Conservation (phyloP, 495 filamentous ascomycete species). For the Parathielavia appendiculata region DNA sequence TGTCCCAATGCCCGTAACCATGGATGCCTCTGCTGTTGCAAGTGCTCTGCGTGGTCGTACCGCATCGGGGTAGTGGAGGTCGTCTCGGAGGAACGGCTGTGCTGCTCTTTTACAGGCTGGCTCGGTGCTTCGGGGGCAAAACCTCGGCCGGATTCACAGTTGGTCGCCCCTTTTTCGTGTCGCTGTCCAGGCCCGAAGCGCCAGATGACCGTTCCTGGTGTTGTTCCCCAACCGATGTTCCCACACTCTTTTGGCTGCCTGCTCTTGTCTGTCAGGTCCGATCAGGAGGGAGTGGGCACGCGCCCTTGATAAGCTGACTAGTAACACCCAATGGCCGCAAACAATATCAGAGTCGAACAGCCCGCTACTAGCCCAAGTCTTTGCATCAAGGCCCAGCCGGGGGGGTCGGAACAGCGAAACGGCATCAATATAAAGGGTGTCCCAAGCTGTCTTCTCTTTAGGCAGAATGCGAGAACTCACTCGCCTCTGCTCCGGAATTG, state of each 20-base stretch:
- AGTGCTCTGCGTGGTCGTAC: conserved; percentile 1
- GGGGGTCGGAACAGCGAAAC: conserved; percentile 23
- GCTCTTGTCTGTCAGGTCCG: background rate
- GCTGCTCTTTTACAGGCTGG: background rate
- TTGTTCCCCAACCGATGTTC: background rate
- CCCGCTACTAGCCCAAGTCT: conserved; percentile 2
- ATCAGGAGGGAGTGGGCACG: conserved; percentile 7
- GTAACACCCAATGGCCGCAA: background rate
- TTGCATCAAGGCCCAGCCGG: conserved; percentile 22
- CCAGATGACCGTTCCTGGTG: background rate
- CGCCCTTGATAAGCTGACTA: conserved; percentile 16
- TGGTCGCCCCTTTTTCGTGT: background rate
- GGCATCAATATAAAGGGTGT: conserved; percentile 22
- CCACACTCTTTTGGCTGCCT: background rate
- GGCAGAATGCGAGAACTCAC: conserved; percentile 20
- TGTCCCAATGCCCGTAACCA: conserved; percentile 21
- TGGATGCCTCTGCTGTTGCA: conserved; percentile 17
- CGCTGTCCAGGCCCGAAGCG: background rate
- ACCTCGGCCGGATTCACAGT: background rate
- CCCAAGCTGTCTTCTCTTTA: conserved; percentile 5
- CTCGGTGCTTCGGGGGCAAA: conserved; percentile 2
- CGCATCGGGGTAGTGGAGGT: conserved; percentile 1
- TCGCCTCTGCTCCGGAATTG: conserved; percentile 20
- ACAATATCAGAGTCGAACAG: background rate
- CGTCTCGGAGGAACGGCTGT: background rate